Base-by-base conservation (phyloP, 495 filamentous ascomycete species). In the Penicillium paradoxum region DNA sequence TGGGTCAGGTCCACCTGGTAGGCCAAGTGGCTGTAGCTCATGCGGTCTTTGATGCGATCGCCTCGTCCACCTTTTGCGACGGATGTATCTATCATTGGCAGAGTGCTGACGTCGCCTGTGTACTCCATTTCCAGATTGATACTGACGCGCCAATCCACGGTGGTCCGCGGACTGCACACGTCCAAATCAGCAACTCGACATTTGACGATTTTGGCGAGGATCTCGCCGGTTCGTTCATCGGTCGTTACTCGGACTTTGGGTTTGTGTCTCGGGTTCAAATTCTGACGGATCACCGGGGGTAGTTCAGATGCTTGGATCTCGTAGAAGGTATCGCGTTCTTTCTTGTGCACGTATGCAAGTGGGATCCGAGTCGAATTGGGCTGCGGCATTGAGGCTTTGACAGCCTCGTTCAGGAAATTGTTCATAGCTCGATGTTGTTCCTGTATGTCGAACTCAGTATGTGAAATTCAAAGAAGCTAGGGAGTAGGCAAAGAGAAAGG, bases 1-100 rank as follows among this genome's bases (percentile, higher is more conserved):
- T 95, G 90, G 0, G 91, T 97, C 33, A 97, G 68, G 72, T 97
- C 91, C 58, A 97, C 77, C 59, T 91, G 89, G 65, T 93, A 96
- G 18, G 77, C 82, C 40, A 86, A 71, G 65, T 96, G 92, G 17
- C 77, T 81, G 72, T 97, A 97, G 65, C 87, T 91, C 70, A 97
- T 73, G 24, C 91, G 78, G 72, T 97, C 90, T 68, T 97, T 97
- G 50, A 80, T 85, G 8, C 91, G 82, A 51, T 87, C 78, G 6
- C 74, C 70, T 47, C 79, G 75, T 15, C 68, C 70, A 1, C 70
- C 54, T 59, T 56, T 52, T 56, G 51, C 45, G 3, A 39, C 46
- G 3, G 49, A 38, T 21, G 55, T 57, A 58, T 69, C 72, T 38
- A 56, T 71, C 30, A 63, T 68, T 0, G 68, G 53, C 1, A 89